Evolutionary conservation across 805 yeast species (phyloP).

Genomic region (Myxozyma monticola): DNA sequence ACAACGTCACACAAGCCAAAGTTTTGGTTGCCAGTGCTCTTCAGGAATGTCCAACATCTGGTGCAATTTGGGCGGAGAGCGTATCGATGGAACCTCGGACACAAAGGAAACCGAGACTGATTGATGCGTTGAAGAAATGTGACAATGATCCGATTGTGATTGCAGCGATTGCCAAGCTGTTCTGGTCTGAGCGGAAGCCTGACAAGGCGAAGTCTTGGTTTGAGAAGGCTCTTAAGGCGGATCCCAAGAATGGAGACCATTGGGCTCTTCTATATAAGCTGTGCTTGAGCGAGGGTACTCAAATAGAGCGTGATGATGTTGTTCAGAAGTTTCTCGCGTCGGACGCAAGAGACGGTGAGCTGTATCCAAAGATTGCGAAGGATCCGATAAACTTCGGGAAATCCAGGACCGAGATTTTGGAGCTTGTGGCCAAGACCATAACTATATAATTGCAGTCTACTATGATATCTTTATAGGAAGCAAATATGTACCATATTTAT

Average conservation of each 20-base stretch:
- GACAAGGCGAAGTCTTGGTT: constrained; percentile 72
- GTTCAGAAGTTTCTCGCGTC: constrained; percentile 43
- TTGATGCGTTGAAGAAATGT: constrained; percentile 71
- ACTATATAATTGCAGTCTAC: not conserved
- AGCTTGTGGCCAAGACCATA: constrained; percentile 5
- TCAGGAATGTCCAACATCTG: constrained; percentile 56
- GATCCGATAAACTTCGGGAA: constrained; percentile 49
- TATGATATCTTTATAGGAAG: no score
- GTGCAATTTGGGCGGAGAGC: constrained; percentile 65
- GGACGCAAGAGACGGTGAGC: constrained; percentile 61
- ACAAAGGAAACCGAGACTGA: constrained; percentile 57
- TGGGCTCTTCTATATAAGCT: constrained; percentile 67
- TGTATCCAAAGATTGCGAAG: constrained; percentile 59
- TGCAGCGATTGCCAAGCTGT: constrained; percentile 61
- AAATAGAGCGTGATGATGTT: constrained; percentile 43
- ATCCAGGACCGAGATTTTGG: constrained; percentile 45
- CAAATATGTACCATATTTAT: no score
- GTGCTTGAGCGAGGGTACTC: constrained; percentile 35
- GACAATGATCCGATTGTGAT: constrained; percentile 60
- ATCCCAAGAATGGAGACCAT: constrained; percentile 66
- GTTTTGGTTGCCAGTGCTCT: constrained; percentile 59
- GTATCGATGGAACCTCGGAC: constrained; percentile 47
- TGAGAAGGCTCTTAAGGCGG: constrained; percentile 60
- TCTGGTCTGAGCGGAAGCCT: constrained; percentile 65
- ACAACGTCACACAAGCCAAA: constrained; percentile 54